A percentile compares a stretch with the other conserved stretches of the same genome.
Conservation (phyloP, 139 green algal genomes). For the Pseudopediastrum boryanum region DNA sequence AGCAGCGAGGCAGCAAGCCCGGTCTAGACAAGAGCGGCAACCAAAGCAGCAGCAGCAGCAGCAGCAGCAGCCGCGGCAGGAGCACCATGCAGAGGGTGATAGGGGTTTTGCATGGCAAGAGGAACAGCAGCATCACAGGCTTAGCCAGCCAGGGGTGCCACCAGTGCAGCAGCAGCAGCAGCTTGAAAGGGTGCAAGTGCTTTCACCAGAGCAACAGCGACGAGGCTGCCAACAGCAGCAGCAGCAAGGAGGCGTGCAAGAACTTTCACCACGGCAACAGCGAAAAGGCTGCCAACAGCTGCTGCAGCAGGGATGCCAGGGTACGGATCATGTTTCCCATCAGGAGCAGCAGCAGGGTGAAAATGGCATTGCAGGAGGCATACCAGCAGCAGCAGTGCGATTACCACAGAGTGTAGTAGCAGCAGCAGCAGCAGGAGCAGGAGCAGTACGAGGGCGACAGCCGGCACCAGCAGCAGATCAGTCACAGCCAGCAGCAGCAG, state of each 20-base stretch:
- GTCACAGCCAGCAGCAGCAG: background rate
- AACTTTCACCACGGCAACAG: background rate
- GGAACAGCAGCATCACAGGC: background rate
- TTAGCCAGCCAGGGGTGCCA: background rate
- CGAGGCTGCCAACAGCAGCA: background rate
- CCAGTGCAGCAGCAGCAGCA: too few species aligned
- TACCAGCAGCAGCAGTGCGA: background rate
- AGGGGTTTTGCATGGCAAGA: background rate
- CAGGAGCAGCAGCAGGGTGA: background rate
- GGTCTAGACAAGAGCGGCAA: too few species aligned
- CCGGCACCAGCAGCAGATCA: background rate
- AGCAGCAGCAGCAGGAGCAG: slow-evolving; percentile 4
- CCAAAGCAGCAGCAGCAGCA: too few species aligned
- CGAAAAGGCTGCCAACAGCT: background rate
- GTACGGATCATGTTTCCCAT: too few species aligned
- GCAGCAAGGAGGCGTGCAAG: too few species aligned
- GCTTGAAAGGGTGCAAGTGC: background rate
- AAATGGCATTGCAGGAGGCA: background rate
- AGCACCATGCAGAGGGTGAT: too few species aligned
- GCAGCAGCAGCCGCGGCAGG: too few species aligned
- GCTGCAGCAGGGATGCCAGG: too few species aligned
- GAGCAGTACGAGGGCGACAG: background rate
- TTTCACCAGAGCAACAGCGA: too few species aligned
- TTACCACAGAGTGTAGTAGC: background rate
- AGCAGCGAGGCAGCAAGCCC: too few species aligned